Evolutionary conservation across 73 alveolate species (phyloP).

Genomic region (Tetrahymena malaccensis): DNA sequence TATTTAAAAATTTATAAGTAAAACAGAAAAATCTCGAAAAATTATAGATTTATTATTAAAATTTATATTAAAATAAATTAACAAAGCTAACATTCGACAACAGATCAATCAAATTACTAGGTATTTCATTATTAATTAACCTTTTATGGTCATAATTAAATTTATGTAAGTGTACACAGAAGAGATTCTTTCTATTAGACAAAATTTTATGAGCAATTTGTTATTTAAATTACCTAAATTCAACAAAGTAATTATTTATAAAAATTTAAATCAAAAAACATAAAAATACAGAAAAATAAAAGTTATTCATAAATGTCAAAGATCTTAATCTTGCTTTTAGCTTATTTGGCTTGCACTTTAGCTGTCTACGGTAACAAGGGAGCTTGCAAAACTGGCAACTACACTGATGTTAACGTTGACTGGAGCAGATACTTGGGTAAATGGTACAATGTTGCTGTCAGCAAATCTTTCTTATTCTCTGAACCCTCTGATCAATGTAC

Average conservation of each 20-base stretch:
- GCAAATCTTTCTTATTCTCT: neutral
- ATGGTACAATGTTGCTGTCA: neutral
- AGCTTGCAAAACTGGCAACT: neutral
- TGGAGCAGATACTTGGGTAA: neutral
- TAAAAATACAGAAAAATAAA: neutral
- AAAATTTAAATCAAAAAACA: neutral
- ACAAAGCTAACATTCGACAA: neutral
- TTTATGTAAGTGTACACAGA: neutral
- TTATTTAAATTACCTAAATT: neutral
- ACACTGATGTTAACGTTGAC: neutral
- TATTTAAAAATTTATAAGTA: neutral
- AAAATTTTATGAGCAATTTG: neutral
- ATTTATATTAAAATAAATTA: too few species aligned
- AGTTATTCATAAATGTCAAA: neutral
- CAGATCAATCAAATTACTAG: neutral
- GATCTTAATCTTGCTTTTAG: neutral
- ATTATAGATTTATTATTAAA: too few species aligned
- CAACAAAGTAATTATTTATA: neutral
- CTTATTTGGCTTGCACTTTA: neutral
- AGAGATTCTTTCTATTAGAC: neutral
- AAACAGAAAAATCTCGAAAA: neutral
- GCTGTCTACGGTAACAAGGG: neutral
- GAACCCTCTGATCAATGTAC: neutral
- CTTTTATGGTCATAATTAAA: neutral
- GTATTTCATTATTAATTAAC: neutral